phyloP scores from a whole-genome alignment of 2,329 filamentous ascomycete genomes.

The Pestalotiopsis sp. region DNA sequence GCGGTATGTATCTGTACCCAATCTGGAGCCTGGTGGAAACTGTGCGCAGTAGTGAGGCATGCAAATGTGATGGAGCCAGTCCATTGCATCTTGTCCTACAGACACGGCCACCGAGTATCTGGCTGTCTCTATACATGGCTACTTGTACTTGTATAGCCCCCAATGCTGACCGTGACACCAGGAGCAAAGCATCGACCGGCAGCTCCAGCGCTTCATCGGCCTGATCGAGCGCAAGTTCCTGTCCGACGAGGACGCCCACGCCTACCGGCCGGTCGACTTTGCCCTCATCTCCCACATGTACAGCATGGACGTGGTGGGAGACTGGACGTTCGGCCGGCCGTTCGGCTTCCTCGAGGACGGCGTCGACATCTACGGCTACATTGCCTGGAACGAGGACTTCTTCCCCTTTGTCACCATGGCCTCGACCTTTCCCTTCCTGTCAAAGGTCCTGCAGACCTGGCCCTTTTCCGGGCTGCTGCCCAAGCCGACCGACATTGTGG shows the following conservation, averaged over 20 bases:
- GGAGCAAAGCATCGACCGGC: slow-evolving; percentile 28
- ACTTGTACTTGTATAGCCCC: no score
- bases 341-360: slow-evolving; percentile 37
- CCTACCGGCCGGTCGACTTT: slow-evolving; percentile 33
- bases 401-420: slow-evolving; percentile 18
- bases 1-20: slow-evolving; percentile 13
- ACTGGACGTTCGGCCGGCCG: slow-evolving; percentile 33
- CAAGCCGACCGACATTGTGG: slow-evolving; percentile 15
- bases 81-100: no score
- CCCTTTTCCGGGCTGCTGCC: slow-evolving; percentile 18
- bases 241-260: slow-evolving; percentile 4
- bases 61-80: not conserved
- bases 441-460: slow-evolving; percentile 18
- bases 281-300: slow-evolving; percentile 42
- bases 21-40: slow-evolving; percentile 29
- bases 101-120: no score
- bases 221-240: slow-evolving; percentile 21
- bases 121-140: no score
- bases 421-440: slow-evolving; percentile 18
- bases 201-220: slow-evolving; percentile 29
- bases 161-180: not conserved
- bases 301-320: slow-evolving; percentile 37
- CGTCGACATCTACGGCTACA: slow-evolving; percentile 29
- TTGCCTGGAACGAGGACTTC: slow-evolving; percentile 21
- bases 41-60: slow-evolving; percentile 17